Evolutionary conservation across 805 yeast species (phyloP).

Genomic region (Yamadazyma endophytica): DNA sequence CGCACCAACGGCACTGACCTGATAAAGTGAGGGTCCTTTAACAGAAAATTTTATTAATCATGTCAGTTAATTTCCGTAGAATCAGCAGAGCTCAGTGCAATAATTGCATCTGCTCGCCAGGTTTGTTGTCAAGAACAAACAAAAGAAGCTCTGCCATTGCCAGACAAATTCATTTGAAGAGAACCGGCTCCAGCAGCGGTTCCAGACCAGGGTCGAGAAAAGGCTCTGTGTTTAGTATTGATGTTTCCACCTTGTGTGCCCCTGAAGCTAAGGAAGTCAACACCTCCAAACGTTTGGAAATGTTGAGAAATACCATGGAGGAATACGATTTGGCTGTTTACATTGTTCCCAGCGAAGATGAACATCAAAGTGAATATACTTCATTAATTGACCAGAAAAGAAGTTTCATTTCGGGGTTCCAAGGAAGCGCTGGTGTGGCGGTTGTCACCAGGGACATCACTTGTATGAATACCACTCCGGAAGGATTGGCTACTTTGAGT

Average conservation of each 20-base stretch:
- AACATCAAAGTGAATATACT: conserved; percentile 62
- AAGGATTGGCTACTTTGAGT: conserved; percentile 51
- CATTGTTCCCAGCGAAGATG: conserved; percentile 59
- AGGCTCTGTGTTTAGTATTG: conserved; percentile 39
- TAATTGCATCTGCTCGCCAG: conserved; percentile 84
- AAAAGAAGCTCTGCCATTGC: conserved; percentile 55
- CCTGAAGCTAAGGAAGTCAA: conserved; percentile 49
- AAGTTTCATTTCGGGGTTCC: conserved; percentile 54
- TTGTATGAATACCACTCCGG: conserved; percentile 49
- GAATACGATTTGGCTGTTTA: conserved; percentile 47
- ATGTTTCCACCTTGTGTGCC: conserved; percentile 37
- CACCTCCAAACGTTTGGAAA: conserved; percentile 59
- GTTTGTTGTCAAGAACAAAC: conserved; percentile 63
- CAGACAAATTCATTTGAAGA: conserved; percentile 31
- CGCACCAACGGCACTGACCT: too few relatives aligned
- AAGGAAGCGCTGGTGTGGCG: conserved; percentile 61
- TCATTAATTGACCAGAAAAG: conserved; percentile 51
- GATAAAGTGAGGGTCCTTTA: too few relatives aligned
- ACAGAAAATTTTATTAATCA: too few relatives aligned
- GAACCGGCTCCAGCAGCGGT: conserved; percentile 19
- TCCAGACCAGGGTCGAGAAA: conserved; percentile 30
- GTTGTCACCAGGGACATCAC: conserved; percentile 51
- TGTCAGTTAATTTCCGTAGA: too few relatives aligned
- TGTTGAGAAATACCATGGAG: conserved; percentile 55
- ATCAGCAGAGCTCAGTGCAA: conserved; percentile 49